Evolutionary conservation across 805 yeast genomes (phyloP).

Genomic region (Saccharomyces mikatae): DNA sequence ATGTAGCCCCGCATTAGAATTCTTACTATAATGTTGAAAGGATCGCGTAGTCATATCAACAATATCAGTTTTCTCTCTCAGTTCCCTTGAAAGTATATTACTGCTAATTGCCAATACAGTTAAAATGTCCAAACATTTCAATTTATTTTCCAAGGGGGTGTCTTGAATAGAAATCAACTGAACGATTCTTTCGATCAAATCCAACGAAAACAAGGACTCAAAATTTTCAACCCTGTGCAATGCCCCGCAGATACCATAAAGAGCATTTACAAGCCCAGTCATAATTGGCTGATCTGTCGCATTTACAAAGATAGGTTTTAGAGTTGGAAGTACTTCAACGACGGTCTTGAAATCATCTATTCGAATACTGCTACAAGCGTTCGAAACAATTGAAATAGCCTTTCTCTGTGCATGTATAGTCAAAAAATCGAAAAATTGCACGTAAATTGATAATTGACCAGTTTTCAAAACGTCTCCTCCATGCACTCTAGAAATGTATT

Average conservation of each 20-base stretch:
- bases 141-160: constrained; percentile 24
- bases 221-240: constrained; percentile 13
- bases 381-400: constrained; percentile 64
- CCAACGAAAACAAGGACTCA: constrained; percentile 18
- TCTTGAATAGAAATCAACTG: constrained; percentile 26
- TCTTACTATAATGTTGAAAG: constrained; percentile 43
- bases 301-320: constrained; percentile 46
- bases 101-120: constrained; percentile 39
- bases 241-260: constrained; percentile 24
- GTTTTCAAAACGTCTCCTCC: constrained; percentile 46
- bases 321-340: constrained; percentile 36
- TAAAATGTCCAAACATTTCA: constrained; percentile 35
- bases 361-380: constrained; percentile 48
- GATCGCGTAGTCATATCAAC: constrained; percentile 42
- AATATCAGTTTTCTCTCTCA: constrained; percentile 43
- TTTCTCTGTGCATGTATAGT: constrained; percentile 84
- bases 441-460: constrained; percentile 50
- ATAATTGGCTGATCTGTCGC: constrained; percentile 40
- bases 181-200: constrained; percentile 30
- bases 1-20: constrained; percentile 36
- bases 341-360: constrained; percentile 39
- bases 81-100: constrained; percentile 34
- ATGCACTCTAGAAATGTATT: constrained; percentile 50
- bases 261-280: constrained; percentile 14
- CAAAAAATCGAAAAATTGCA: constrained; percentile 77